phyloP scores from a whole-genome alignment of 257 asterid genomes.

The Apocynum venetum region DNA sequence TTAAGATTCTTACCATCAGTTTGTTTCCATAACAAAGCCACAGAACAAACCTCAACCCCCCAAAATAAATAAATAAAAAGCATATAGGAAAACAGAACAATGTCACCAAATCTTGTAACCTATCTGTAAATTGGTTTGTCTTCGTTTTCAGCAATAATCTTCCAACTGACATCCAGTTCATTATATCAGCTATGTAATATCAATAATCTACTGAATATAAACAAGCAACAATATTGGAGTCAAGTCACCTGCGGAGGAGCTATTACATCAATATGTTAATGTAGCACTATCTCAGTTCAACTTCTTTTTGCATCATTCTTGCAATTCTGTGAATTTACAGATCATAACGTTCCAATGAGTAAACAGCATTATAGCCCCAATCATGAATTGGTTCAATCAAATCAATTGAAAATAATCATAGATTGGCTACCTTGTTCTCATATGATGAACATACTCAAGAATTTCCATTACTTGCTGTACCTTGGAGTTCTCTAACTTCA shows the following conservation, averaged over 20 bases:
- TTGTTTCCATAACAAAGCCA: slow-evolving; percentile 1
- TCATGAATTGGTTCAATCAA: background rate
- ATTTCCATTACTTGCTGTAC: slow-evolving; percentile 50
- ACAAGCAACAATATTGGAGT: background rate
- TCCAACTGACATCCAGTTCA: background rate
- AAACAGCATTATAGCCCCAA: background rate
- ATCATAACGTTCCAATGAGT: slow-evolving; percentile 6
- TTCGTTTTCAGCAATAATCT: background rate
- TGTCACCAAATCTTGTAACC: background rate
- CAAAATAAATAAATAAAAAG: no score
- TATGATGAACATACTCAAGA: slow-evolving; percentile 45
- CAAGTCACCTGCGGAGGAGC: background rate
- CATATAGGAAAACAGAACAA: background rate
- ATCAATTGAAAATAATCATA: slow-evolving; percentile 1
- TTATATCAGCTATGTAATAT: background rate
- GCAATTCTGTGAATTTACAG: slow-evolving; percentile 45
- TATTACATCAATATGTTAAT: slow-evolving; percentile 10
- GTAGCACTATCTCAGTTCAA: slow-evolving; percentile 20
- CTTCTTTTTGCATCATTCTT: slow-evolving; percentile 31
- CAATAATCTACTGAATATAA: background rate
- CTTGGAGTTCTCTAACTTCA: slow-evolving; percentile 45
- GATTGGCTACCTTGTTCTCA: slow-evolving; percentile 59
- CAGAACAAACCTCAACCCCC: background rate
- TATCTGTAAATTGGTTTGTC: background rate
- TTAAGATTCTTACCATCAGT: background rate